These are phyloP conservation scores for Russula sp. DNA, from an alignment of 768 basidiomycete species.

Conservation along the genomic window DNA sequence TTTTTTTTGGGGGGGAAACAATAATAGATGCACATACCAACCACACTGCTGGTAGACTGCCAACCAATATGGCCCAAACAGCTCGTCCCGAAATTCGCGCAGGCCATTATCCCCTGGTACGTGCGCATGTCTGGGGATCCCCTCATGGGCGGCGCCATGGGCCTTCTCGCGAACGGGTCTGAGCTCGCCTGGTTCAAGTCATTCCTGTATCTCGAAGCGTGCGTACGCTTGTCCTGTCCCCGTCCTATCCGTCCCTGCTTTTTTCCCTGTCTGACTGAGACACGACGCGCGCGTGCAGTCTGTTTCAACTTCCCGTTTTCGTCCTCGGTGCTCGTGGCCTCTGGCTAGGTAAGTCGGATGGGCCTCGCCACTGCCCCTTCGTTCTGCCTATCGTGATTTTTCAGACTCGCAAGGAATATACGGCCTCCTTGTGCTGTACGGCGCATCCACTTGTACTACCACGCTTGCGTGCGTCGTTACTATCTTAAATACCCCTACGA, in stretches of 20 bases:
- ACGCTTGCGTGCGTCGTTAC: slow-evolving; percentile 63
- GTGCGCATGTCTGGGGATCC: slow-evolving; percentile 60
- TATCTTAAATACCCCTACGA: slow-evolving; percentile 48
- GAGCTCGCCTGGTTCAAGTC: slow-evolving; percentile 56
- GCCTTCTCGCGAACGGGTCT: slow-evolving; percentile 32
- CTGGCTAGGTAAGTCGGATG: slow-evolving; percentile 42
- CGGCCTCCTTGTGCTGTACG: slow-evolving; percentile 64
- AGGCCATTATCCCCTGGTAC: slow-evolving; percentile 45
- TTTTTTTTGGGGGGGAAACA: neutral
- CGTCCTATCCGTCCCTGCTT: neutral
- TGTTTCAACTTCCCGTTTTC: slow-evolving; percentile 76
- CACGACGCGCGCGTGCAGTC: slow-evolving; percentile 30
- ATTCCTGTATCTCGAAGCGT: slow-evolving; percentile 61
- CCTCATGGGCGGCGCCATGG: slow-evolving; percentile 48
- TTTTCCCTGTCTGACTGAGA: neutral
- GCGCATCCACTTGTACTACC: slow-evolving; percentile 72
- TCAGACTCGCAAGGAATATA: slow-evolving; percentile 52
- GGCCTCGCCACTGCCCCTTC: neutral
- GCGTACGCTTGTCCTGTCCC: slow-evolving; percentile 24
- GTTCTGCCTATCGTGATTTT: neutral
- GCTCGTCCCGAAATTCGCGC: slow-evolving; percentile 44
- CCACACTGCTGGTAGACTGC: slow-evolving; percentile 63
- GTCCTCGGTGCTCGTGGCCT: slow-evolving; percentile 58
- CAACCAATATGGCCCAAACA: slow-evolving; percentile 57
- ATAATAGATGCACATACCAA: slow-evolving; percentile 56